Conservation (phyloP, 371 early-diverging fungal species). For the Mucor lusitanicus region DNA sequence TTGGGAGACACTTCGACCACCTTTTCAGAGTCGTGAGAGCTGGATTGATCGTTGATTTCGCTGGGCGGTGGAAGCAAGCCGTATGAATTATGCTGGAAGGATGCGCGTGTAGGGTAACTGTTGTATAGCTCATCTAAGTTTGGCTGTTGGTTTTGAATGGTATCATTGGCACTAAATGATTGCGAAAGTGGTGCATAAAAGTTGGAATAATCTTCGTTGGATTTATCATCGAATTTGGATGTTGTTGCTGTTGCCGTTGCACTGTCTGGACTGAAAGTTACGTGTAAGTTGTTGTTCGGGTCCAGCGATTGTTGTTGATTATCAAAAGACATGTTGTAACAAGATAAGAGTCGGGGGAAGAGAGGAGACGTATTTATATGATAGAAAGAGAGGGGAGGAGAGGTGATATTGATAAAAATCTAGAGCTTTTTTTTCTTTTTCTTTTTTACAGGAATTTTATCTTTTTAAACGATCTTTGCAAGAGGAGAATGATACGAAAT, state of each 20-base stretch:
- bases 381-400: not conserved
- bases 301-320: not conserved
- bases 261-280: constrained; percentile 7
- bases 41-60: constrained; percentile 50
- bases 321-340: constrained; percentile 3
- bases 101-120: constrained; percentile 20
- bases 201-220: constrained; percentile 21
- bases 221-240: constrained; percentile 1
- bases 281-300: constrained; percentile 9
- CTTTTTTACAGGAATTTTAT: not conserved
- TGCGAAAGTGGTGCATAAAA: constrained; percentile 33
- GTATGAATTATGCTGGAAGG: constrained; percentile 12
- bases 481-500: not conserved
- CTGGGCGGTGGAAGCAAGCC: not conserved
- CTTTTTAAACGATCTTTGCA: not conserved
- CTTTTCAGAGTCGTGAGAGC: constrained; percentile 42
- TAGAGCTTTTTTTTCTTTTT: not conserved
- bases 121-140: not conserved
- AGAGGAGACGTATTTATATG: not conserved
- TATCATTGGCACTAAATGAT: constrained; percentile 10
- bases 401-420: not conserved
- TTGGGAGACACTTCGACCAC: constrained; percentile 49
- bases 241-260: not conserved
- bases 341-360: not conserved
- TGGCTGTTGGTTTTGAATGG: constrained; percentile 1